phyloP scores from a whole-genome alignment of 768 basidiomycete genomes.

The Suillus sp. region DNA sequence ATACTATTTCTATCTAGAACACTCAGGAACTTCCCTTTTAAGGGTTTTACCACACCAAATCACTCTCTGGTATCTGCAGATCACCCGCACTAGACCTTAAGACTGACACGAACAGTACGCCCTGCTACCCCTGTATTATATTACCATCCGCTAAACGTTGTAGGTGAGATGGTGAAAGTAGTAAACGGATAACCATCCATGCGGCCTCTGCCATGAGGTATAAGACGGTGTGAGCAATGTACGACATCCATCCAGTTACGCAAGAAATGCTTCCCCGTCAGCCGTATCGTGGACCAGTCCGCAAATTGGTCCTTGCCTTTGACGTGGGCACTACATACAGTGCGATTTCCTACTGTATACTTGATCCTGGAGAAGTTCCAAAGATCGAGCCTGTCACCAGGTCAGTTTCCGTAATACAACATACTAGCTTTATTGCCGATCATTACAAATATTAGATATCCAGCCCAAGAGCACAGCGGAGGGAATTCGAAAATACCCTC shows the following conservation, averaged over 20 bases:
- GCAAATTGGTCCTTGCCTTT: conserved; percentile 41
- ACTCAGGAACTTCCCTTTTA: background rate
- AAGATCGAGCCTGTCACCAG: conserved; percentile 38
- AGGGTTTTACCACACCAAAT: background rate
- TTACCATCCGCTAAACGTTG: conserved; percentile 3
- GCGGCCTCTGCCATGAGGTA: conserved; percentile 8
- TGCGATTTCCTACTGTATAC: conserved; percentile 43
- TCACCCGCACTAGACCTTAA: background rate
- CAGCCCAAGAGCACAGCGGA: conserved; percentile 45
- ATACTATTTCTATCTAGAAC: conserved; percentile 2
- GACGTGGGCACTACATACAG: conserved; percentile 46
- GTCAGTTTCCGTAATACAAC: conserved; percentile 19
- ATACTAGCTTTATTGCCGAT: conserved; percentile 11
- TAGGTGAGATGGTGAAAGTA: conserved; percentile 7
- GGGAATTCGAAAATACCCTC: conserved; percentile 53
- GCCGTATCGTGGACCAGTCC: conserved; percentile 40
- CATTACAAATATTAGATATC: conserved; percentile 30
- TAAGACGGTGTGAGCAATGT: background rate
- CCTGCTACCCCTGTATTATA: background rate
- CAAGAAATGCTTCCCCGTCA: conserved; percentile 35
- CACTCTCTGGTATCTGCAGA: background rate
- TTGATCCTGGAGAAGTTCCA: conserved; percentile 42
- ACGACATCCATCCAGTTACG: conserved; percentile 2
- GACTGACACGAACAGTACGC: background rate
- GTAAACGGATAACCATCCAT: background rate